Evolutionary conservation across 805 yeast species (phyloP).

Genomic region (Saccharomycopsis selenospora): DNA sequence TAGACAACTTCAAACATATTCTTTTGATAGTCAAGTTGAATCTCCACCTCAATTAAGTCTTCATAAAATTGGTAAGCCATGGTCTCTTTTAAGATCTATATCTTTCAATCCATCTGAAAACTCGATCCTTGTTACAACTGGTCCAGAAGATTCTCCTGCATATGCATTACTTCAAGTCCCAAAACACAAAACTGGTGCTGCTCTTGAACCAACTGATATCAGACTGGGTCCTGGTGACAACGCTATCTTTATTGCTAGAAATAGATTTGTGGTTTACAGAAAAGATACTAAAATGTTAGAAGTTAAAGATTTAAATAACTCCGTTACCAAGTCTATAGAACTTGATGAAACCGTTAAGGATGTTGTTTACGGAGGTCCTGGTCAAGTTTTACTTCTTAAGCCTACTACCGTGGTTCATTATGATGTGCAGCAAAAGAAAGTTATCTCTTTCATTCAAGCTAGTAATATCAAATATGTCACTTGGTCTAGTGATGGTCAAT

Average conservation of each 20-base stretch:
- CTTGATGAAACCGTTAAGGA: slow-evolving; percentile 62
- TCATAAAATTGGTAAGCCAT: slow-evolving; percentile 75
- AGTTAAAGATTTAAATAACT: slow-evolving; percentile 75
- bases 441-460: slow-evolving; percentile 57
- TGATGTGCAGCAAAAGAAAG: slow-evolving; percentile 90
- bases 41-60: slow-evolving; percentile 76
- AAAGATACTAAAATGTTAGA: slow-evolving; percentile 60
- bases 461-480: slow-evolving; percentile 79
- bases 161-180: slow-evolving; percentile 77
- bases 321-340: slow-evolving; percentile 73
- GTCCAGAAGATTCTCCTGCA: slow-evolving; percentile 55
- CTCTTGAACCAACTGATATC: slow-evolving; percentile 83
- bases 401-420: slow-evolving; percentile 65
- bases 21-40: slow-evolving; percentile 53
- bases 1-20: slow-evolving; percentile 78
- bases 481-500: slow-evolving; percentile 85
- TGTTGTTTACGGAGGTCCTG: slow-evolving; percentile 74
- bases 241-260: slow-evolving; percentile 90
- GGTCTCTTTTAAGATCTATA: slow-evolving; percentile 78
- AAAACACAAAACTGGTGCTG: slow-evolving; percentile 73
- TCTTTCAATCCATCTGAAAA: slow-evolving; percentile 92
- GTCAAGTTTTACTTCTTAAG: slow-evolving; percentile 71
- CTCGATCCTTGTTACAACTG: slow-evolving; percentile 74
- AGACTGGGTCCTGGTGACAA: slow-evolving; percentile 74
- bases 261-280: slow-evolving; percentile 79